Evolutionary conservation across 1,139 yeast genomes (phyloP), one percentile per base, ranked within the genome.

Genomic region (Kodamaea alishanica): DNA sequence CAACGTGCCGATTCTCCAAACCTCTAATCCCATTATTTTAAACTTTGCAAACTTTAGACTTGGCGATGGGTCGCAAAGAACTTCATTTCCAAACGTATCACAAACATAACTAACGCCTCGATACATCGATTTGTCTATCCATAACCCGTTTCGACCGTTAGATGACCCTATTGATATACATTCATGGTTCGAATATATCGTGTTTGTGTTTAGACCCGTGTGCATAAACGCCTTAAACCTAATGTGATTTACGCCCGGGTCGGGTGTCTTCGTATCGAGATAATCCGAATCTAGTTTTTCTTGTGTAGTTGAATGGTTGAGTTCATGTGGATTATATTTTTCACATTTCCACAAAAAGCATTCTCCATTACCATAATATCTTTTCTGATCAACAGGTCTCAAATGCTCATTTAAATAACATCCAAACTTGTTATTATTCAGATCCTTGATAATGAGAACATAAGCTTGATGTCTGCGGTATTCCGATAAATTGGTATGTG

Each of bases 281-380:
- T 25, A 28, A 8, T 20, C 36, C 11, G 33, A 24, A 8, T 33
- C 25, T 3, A 28, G 35, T 22, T 8, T 28, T 28, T 28, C 12
- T n/a, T 11, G 11, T 28, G 15, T 28, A 3, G 11, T 9, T 28
- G 30, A 27, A 39, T 56, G 54, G 32, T 39, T 38, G 24, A 54
- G 39, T 31, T 49, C 48, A 15, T 45, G 39, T 15, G 55, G 57
- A 32, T 54, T 54, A 37, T 46, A 54, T 38, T 44, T 50, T 37
- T 79, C 84, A 28, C 73, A 56, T 52, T 84, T 86, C 97, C 97
- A 92, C 27, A 92, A 70, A 52, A 90, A 89, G 54, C 97, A 88
- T 59, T 92, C 97, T 1, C 97, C 97, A 60, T 89, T 90, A 2
- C 98, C 98, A 51, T 82, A 85, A 61, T 82, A 92, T 42, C 89